A percentile compares a stretch with the other conserved stretches of the same genome.
phyloP scores from a whole-genome alignment of 805 yeast genomes.

The Candida nonsorbophila region DNA sequence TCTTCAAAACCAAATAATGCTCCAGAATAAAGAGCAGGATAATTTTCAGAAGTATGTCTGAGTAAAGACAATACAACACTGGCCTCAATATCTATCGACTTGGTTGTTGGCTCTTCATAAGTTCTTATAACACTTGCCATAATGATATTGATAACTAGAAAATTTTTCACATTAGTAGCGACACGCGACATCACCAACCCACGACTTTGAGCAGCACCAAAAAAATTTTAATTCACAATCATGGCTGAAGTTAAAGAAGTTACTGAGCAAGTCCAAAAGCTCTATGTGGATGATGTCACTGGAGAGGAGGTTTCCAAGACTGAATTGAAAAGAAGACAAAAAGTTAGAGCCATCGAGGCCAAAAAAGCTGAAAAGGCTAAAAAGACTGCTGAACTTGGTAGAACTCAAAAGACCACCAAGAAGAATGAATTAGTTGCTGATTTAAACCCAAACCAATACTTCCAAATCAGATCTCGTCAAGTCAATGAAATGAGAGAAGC shows the following conservation, averaged over 20 bases:
- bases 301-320: conserved; percentile 96
- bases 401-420: conserved; percentile 43
- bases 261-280: conserved; percentile 71
- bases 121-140: conserved; percentile 5
- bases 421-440: conserved; percentile 75
- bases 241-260: conserved; percentile 52
- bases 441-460: conserved; percentile 91
- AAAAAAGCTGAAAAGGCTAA: conserved; percentile 92
- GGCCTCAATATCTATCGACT: conserved; percentile 42
- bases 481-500: conserved; percentile 67
- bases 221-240: conserved; percentile 5
- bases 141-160: too few species aligned
- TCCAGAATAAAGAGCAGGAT: conserved; percentile 62
- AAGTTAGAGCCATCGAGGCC: conserved; percentile 78
- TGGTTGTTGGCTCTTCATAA: conserved; percentile 32
- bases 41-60: conserved; percentile 61
- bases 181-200: too few species aligned
- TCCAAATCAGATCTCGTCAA: conserved; percentile 88
- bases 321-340: conserved; percentile 93
- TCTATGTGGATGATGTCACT: conserved; percentile 85
- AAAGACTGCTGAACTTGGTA: conserved; percentile 40
- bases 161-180: too few species aligned
- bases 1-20: conserved; percentile 72
- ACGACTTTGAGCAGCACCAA: not conserved
- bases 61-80: conserved; percentile 54